These are phyloP conservation scores for Letharia lupina DNA, from an alignment of 495 filamentous ascomycete species.

Conservation along the genomic window DNA sequence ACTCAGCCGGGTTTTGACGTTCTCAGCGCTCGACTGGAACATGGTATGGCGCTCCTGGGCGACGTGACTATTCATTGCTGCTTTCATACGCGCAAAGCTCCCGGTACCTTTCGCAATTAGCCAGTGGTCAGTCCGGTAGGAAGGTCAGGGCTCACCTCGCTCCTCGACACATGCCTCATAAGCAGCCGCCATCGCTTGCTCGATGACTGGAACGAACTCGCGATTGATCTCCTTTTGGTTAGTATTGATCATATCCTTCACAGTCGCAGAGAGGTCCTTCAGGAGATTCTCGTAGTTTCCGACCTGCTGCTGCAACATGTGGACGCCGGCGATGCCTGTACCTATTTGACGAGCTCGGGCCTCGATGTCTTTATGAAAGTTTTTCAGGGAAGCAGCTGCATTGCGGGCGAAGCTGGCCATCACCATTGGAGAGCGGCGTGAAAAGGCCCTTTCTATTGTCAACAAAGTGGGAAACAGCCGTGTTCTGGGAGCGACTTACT, in stretches of 20 bases:
- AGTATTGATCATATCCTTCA: conserved; percentile 33
- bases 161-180: conserved; percentile 43
- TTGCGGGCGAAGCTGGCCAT: conserved; percentile 27
- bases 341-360: conserved; percentile 32
- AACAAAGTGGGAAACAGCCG: background rate
- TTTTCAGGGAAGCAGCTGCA: conserved; percentile 25
- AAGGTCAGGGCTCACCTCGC: conserved; percentile 29
- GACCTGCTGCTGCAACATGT: conserved; percentile 40
- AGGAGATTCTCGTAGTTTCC: conserved; percentile 35
- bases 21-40: conserved; percentile 39
- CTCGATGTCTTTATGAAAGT: conserved; percentile 39
- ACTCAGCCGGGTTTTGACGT: conserved; percentile 34
- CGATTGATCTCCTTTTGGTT: conserved; percentile 50
- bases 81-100: conserved; percentile 48
- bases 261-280: conserved; percentile 26
- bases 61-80: conserved; percentile 44
- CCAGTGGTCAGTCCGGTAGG: background rate
- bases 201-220: conserved; percentile 45
- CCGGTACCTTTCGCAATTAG: conserved; percentile 34
- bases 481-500: conserved; percentile 8
- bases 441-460: conserved; percentile 33
- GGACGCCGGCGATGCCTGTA: conserved; percentile 31
- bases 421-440: conserved; percentile 35
- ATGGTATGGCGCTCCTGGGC: conserved; percentile 34
- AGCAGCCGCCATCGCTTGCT: conserved; percentile 36